Base-by-base conservation (phyloP, 148 eudicot species). In the Persicaria tinctoria region DNA sequence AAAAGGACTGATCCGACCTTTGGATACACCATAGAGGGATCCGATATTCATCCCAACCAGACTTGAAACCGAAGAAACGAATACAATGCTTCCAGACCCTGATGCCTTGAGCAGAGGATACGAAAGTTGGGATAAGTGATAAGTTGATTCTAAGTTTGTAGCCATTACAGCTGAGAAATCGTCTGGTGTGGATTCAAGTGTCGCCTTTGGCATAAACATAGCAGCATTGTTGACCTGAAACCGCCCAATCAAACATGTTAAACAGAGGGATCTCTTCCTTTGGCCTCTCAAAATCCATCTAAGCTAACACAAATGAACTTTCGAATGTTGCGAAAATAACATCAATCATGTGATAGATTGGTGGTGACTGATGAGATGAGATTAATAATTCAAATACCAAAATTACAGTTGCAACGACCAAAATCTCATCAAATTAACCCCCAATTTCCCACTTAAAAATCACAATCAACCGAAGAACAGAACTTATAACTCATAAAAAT, bases 51-150 rank as follows among this genome's bases (percentile, higher is more conserved):
- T 20, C 5, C 83, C 78, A 38, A 75, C 76, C 14, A 78, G 74
- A 5, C 88, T 84, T 46, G 81, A 77, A n/a, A 85, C 84, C 1
- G 89, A 87, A 56, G 93, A 85, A 32, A 85, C 78, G 53, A 83
- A 82, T 73, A 89, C 74, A 49, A 89, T 84, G 74, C 75, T 89
- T 9, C 82, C 90, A 6, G 8, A 23, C 10, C 82, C 87, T 1
- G 90, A 83, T 59, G 83, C 85, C 73, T 86, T 86, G 1, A 86
- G 83, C 14, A 89, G 78, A 51, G 90, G 92, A 74, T 89, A 77
- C 0, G 88, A 82, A 54, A 89, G 83, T 78, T 87, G 93, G 59
- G 79, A 70, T 18, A 89, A 51, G 79, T 89, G 90, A 68, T 75
- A 86, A 27, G 84, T 70, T 1, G 93, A 80, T 56, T 89, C 90